These are phyloP conservation scores for Sarocladiaceae sp. DNA, from an alignment of 2,329 filamentous ascomycete genomes.

Conservation along the genomic window DNA sequence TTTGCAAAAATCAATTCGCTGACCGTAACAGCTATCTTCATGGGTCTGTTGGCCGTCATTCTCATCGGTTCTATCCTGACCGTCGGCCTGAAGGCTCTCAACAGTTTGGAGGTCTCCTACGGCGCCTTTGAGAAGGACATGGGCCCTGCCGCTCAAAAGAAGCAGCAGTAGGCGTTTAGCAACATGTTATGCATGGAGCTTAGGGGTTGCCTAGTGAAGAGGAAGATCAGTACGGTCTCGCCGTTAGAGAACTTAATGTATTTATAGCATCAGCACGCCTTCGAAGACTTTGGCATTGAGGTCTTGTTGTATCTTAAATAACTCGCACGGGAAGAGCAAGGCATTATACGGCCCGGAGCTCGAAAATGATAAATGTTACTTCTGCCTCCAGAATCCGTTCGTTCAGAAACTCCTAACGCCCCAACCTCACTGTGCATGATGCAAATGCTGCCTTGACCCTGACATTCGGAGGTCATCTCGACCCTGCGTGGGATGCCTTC, in stretches of 20 bases:
- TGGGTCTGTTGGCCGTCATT: conserved; percentile 68
- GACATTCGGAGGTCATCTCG: too few relatives aligned
- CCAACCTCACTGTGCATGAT: neutral
- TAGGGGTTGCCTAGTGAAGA: too few relatives aligned
- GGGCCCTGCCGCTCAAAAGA: conserved; percentile 84
- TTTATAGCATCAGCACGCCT: neutral
- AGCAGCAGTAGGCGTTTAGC: conserved; percentile 48
- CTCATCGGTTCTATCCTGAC: conserved; percentile 74
- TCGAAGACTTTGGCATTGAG: conserved; percentile 1
- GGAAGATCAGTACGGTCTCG: neutral
- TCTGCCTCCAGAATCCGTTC: too few relatives aligned
- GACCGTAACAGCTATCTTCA: conserved; percentile 69
- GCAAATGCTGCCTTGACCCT: too few relatives aligned
- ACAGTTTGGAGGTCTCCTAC: conserved; percentile 84
- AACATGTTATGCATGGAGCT: too few relatives aligned
- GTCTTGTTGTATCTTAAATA: neutral
- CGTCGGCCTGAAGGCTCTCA: conserved; percentile 71
- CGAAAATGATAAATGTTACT: neutral
- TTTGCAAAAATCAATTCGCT: neutral
- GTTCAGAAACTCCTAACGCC: conserved; percentile 6
- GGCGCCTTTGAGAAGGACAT: conserved; percentile 96
- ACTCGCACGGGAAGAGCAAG: neutral
- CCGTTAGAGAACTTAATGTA: neutral
- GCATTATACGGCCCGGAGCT: neutral
- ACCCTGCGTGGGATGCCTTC: too few relatives aligned